Evolutionary conservation across 2,329 filamentous ascomycete species (phyloP).

Genomic region (Phaeophleospora eucalypticola): DNA sequence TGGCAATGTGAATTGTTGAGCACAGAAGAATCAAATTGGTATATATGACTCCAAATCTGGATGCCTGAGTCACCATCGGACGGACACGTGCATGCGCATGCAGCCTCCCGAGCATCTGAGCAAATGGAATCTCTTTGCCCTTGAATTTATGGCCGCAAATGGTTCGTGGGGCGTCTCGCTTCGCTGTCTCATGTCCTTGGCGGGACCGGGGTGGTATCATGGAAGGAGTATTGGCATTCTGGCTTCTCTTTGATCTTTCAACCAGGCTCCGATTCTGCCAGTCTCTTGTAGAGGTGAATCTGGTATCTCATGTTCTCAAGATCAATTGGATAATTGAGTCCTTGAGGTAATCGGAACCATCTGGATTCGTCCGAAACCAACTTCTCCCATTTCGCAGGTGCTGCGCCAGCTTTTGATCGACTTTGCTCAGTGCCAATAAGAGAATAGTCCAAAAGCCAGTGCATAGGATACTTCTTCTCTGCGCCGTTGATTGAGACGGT

Average conservation of each 20-base stretch:
- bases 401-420: constrained; percentile 4
- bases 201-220: too few relatives aligned
- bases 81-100: not conserved
- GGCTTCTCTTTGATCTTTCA: too few relatives aligned
- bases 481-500: constrained; percentile 61
- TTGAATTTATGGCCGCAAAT: not conserved
- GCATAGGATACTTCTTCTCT: constrained; percentile 79
- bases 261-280: not conserved
- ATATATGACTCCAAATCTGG: not conserved
- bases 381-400: constrained; percentile 61
- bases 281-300: constrained; percentile 68
- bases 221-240: too few relatives aligned
- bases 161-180: not conserved
- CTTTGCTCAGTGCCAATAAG: constrained; percentile 46
- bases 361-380: constrained; percentile 69
- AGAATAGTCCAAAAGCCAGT: constrained; percentile 83
- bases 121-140: not conserved
- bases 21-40: not conserved
- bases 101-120: not conserved
- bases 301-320: constrained; percentile 96
- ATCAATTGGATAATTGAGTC: constrained; percentile 72
- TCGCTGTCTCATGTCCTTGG: too few relatives aligned
- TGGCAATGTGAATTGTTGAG: not conserved
- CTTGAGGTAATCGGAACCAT: constrained; percentile 72
- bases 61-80: not conserved